Evolutionary conservation across 352 stramenopile species (phyloP).

Genomic region (Phytophthora vignae): DNA sequence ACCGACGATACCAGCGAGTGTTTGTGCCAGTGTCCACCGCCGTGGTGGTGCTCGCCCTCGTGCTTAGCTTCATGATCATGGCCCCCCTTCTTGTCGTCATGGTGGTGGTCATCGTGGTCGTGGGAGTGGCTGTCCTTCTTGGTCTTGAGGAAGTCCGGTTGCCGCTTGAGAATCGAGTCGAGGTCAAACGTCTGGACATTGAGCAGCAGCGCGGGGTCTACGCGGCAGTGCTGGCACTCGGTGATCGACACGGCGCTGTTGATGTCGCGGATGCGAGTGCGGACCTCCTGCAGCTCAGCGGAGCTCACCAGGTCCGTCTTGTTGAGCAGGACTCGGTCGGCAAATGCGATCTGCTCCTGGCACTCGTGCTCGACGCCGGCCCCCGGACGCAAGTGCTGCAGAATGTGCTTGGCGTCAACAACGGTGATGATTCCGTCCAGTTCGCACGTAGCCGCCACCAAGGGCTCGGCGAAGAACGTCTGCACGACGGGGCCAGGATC

Average conservation of each 20-base stretch:
- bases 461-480: conserved; percentile 94
- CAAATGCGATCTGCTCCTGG: conserved; percentile 96
- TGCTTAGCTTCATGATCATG: conserved; percentile 12
- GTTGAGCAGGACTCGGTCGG: conserved; percentile 96
- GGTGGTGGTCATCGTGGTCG: conserved; percentile 17
- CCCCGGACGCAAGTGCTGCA: conserved; percentile 70
- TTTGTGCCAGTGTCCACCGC: conserved; percentile 44
- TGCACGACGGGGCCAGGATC: conserved; percentile 91
- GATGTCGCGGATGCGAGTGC: conserved; percentile 47
- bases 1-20: conserved; percentile 57
- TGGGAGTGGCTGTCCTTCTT: conserved; percentile 22
- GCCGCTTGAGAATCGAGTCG: conserved; percentile 57
- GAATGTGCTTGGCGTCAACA: conserved; percentile 95
- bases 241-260: conserved; percentile 59
- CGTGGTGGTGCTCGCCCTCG: conserved; percentile 21
- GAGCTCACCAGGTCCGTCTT: conserved; percentile 95
- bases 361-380: conserved; percentile 82
- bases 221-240: conserved; percentile 57
- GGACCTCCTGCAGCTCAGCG: conserved; percentile 68
- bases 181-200: conserved; percentile 62
- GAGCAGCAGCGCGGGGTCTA: conserved; percentile 47
- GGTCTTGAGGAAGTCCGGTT: conserved; percentile 61
- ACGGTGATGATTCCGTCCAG: conserved; percentile 97
- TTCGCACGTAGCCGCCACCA: conserved; percentile 73
- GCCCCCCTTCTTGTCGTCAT: conserved; percentile 12